Conservation (phyloP, 345 rosid species). For the Eucalyptus tenuipes region DNA sequence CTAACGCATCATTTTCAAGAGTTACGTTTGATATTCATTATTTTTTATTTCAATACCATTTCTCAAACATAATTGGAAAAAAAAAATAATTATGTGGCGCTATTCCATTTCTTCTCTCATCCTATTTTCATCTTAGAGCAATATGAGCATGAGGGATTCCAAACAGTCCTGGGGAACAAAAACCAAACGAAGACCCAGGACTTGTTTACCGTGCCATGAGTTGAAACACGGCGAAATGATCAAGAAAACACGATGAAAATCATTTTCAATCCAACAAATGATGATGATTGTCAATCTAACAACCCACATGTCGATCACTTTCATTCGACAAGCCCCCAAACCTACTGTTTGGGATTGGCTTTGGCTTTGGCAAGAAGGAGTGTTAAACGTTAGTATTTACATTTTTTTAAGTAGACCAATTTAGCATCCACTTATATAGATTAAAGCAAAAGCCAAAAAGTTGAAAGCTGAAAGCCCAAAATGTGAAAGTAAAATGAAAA, state of each 20-base stretch:
- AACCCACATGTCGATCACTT: neutral
- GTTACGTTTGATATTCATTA: neutral
- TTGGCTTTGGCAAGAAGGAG: neutral
- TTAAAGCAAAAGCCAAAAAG: neutral
- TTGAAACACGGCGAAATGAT: neutral
- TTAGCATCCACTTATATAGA: neutral
- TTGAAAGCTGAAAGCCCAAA: neutral
- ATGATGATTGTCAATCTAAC: neutral
- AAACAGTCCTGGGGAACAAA: neutral
- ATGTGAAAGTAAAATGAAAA: neutral
- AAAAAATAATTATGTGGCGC: neutral
- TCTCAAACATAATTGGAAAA: neutral
- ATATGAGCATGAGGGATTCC: neutral
- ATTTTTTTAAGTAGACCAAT: neutral
- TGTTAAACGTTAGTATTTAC: neutral
- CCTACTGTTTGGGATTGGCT: neutral
- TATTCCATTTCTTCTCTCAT: neutral
- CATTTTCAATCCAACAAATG: neutral
- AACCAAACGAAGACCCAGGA: neutral
- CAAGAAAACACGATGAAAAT: neutral
- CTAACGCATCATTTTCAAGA: neutral
- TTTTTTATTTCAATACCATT: neutral
- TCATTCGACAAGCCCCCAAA: neutral
- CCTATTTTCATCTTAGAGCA: neutral
- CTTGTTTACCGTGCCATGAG: neutral